Evolutionary conservation across 129 eudicot species (phyloP).

Genomic region (Tanacetum coccineum): DNA sequence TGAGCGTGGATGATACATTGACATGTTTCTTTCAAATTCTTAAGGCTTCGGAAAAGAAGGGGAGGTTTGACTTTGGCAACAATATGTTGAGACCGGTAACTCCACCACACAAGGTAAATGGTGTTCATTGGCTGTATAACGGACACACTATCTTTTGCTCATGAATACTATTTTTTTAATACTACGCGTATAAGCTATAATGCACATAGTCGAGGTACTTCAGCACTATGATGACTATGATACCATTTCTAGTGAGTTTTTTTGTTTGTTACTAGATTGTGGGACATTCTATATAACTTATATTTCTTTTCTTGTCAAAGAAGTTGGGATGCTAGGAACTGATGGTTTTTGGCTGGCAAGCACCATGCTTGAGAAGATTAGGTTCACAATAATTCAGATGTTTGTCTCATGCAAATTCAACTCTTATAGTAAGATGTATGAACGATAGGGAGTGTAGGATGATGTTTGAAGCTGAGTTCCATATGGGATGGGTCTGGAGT

Average conservation of each 20-base stretch:
- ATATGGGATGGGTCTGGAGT: too few relatives aligned
- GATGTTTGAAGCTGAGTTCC: too few relatives aligned
- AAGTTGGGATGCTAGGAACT: neutral
- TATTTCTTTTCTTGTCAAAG: neutral
- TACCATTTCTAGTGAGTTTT: neutral
- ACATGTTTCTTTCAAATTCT: conserved; percentile 65
- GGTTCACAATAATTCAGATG: too few relatives aligned
- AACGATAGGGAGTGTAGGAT: too few relatives aligned
- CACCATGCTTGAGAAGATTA: too few relatives aligned
- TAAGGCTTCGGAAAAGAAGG: conserved; percentile 59
- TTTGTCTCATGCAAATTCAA: too few relatives aligned
- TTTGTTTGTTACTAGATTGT: neutral
- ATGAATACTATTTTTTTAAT: neutral
- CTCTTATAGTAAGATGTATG: too few relatives aligned
- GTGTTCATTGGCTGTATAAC: neutral
- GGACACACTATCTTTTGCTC: too few relatives aligned
- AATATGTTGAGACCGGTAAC: conserved; percentile 60
- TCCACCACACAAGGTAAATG: conserved; percentile 59
- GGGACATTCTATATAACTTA: neutral
- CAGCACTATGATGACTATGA: neutral
- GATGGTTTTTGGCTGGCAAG: too few relatives aligned
- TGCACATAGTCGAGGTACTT: conserved; percentile 1
- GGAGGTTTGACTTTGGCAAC: conserved; percentile 57
- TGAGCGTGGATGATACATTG: conserved; percentile 62
- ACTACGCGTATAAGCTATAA: neutral